Conservation (phyloP, 2,329 filamentous ascomycete genomes). For the Parascedosporium putredinis region DNA sequence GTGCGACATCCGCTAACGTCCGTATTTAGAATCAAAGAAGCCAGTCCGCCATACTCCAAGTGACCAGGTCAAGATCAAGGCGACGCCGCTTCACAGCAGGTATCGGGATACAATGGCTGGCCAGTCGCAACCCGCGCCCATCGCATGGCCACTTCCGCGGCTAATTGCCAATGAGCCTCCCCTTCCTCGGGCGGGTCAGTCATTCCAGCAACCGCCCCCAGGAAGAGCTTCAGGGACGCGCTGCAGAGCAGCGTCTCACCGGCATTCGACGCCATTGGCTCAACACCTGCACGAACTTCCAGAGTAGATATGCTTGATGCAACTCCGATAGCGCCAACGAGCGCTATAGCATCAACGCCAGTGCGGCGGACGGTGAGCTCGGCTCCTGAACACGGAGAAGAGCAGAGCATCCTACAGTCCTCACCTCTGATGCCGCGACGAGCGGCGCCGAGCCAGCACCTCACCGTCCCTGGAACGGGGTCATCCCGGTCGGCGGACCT, state of each 20-base stretch:
- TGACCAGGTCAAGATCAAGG: constrained; percentile 40
- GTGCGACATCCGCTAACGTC: constrained; percentile 18
- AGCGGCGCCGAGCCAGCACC: constrained; percentile 4
- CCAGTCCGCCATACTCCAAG: constrained; percentile 27
- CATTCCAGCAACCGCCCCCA: constrained; percentile 30
- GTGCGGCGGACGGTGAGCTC: background rate
- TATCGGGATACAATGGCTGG: constrained; percentile 17
- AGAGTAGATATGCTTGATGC: constrained; percentile 8
- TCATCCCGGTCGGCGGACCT: constrained; percentile 12
- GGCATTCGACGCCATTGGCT: constrained; percentile 18
- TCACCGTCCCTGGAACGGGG: constrained; percentile 8
- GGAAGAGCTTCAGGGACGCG: constrained; percentile 20
- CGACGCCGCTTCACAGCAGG: constrained; percentile 44
- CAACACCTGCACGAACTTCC: constrained; percentile 16
- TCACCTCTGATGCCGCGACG: constrained; percentile 23
- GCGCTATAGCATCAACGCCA: background rate
- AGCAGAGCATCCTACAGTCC: constrained; percentile 22
- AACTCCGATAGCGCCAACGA: constrained; percentile 9
- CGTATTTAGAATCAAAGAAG: constrained; percentile 40
- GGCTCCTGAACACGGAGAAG: constrained; percentile 12
- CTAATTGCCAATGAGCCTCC: background rate
- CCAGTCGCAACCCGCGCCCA: background rate
- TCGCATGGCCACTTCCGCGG: background rate
- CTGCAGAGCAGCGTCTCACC: constrained; percentile 21
- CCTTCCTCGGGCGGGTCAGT: constrained; percentile 17